A percentile compares a stretch with the other conserved stretches of the same genome.
phyloP scores from a whole-genome alignment of 768 basidiomycete species.

The Rubroboletus satanas region DNA sequence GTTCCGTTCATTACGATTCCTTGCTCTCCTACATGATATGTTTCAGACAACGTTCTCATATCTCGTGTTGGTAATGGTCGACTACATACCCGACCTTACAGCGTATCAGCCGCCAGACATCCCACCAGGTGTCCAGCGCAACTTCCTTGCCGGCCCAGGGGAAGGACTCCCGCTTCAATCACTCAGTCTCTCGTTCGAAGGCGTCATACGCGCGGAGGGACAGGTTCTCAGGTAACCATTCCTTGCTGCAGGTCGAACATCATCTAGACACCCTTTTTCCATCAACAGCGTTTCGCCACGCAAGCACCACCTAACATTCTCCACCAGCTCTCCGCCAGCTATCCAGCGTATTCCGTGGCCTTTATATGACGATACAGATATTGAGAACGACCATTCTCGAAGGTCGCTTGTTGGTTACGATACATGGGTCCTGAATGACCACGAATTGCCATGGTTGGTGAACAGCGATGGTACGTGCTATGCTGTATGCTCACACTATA shows the following conservation, averaged over 20 bases:
- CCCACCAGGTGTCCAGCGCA: conserved; percentile 49
- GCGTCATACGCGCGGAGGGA: conserved; percentile 77
- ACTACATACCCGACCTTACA: conserved; percentile 49
- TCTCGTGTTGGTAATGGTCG: conserved; percentile 69
- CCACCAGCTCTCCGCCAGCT: conserved; percentile 68
- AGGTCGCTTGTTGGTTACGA: conserved; percentile 48
- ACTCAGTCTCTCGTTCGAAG: conserved; percentile 71
- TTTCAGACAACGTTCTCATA: conserved; percentile 74
- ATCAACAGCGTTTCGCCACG: conserved; percentile 67
- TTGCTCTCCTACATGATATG: neutral
- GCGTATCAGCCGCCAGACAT: conserved; percentile 55
- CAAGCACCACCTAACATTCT: conserved; percentile 64
- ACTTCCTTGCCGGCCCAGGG: conserved; percentile 77
- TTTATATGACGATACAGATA: conserved; percentile 39
- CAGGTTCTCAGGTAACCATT: conserved; percentile 56
- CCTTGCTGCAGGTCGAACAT: conserved; percentile 1
- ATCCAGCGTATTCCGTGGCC: conserved; percentile 89
- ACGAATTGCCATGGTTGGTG: conserved; percentile 71
- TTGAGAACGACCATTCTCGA: conserved; percentile 31
- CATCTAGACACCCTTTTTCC: neutral
- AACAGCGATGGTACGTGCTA: conserved; percentile 58
- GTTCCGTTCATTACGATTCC: conserved; percentile 21
- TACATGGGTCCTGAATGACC: conserved; percentile 66
- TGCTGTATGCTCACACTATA: neutral
- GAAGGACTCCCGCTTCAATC: conserved; percentile 69